Evolutionary conservation across 2,329 filamentous ascomycete species (phyloP), one percentile per base, ranked within the genome.

Genomic region (Trichoderma sp.): DNA sequence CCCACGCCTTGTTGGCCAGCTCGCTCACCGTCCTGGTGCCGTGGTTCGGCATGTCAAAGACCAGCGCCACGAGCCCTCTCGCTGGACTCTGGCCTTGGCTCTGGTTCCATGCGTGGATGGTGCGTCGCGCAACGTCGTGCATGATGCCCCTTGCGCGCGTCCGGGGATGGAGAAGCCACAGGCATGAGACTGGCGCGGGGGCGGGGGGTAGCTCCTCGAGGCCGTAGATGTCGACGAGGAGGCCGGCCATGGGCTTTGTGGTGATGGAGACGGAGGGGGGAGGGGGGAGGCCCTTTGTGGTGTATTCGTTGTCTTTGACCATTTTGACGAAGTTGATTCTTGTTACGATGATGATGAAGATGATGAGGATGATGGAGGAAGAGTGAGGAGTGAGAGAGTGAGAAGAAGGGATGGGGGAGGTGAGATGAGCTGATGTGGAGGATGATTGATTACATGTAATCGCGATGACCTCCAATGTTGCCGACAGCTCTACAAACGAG

Each of bases 11-110:
- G 75, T 97, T 98, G 28, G 90, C 87, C 19, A 82, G 70, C 7
- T 84, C 78, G 71, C 89, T 83, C 2, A 94, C 85, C 66, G 88
- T 77, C 63, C 95, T 82, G 3, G 85, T 83, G 28, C 95, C 95
- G 77, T 98, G 95, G 76, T 98, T 98, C 52, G 94, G 86, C 80
- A 97, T 93, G 78, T 98, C 95, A 76, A 97, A 96, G 2, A 90
- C 86, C 14, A 93, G 85, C 2, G 91, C 93, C 57, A 98, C 88
- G 47, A 98, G 78, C 0, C 90, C 90, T 79, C 77, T 73, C 14
- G 10, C 19, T 48, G 47, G 7, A 28, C 39, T 14, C 17, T 63
- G 28, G 41, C 26, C 26, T 19, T 59, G 55, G 73, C 75, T 68
- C 73, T 77, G 72, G 71, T 90, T 88, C 87, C 89, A 96, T 9